Conservation (phyloP, 345 rosid genomes). For the Populus simonii region DNA sequence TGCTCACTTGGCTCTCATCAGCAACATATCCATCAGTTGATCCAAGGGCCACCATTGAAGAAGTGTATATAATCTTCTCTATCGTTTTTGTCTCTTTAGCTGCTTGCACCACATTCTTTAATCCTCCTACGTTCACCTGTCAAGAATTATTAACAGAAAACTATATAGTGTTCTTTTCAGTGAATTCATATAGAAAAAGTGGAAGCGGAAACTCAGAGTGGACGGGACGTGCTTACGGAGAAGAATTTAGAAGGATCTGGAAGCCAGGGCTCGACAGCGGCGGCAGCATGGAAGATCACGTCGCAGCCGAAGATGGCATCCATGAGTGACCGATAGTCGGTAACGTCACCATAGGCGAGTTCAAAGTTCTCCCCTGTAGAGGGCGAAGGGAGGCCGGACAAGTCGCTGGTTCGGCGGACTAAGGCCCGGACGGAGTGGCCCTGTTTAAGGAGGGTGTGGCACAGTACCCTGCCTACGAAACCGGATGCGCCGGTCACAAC, state of each 20-base stretch:
- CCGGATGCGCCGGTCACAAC: constrained; percentile 82
- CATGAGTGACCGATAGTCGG: constrained; percentile 49
- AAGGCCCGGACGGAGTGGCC: constrained; percentile 74
- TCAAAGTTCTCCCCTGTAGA: constrained; percentile 34
- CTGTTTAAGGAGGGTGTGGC: constrained; percentile 56
- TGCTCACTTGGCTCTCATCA: constrained; percentile 52
- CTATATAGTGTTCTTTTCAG: too few species aligned
- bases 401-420: constrained; percentile 54
- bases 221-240: constrained; percentile 37
- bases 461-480: constrained; percentile 72
- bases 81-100: constrained; percentile 43
- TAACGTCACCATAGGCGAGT: constrained; percentile 68
- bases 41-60: constrained; percentile 77
- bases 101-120: too few species aligned
- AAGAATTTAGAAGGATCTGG: constrained; percentile 66
- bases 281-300: constrained; percentile 79
- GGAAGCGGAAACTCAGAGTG: too few species aligned
- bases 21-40: constrained; percentile 71
- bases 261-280: constrained; percentile 88
- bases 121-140: too few species aligned
- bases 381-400: constrained; percentile 44
- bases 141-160: too few species aligned
- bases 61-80: constrained; percentile 61
- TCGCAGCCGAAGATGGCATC: constrained; percentile 66
- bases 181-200: too few species aligned